Conservation (phyloP, 2,329 filamentous ascomycete species). For the Colletotrichum sp. region DNA sequence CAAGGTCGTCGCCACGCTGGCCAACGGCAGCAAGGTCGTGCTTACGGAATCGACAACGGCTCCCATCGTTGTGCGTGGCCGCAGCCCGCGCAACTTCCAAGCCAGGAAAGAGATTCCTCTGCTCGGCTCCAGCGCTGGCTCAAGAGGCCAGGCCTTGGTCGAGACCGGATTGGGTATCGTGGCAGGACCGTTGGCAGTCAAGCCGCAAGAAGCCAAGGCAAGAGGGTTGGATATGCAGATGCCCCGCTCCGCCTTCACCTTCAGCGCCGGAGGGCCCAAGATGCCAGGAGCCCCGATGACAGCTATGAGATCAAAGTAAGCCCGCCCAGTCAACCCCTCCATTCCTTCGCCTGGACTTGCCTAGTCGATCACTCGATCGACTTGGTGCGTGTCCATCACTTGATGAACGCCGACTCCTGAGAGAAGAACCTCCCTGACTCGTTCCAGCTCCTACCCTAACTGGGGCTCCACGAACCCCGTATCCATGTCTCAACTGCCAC, state of each 20-base stretch:
- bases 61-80: slow-evolving; percentile 90
- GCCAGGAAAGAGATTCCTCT: slow-evolving; percentile 91
- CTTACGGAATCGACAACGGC: slow-evolving; percentile 86
- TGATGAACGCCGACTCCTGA: not conserved
- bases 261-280: slow-evolving; percentile 56
- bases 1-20: slow-evolving; percentile 82
- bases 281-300: slow-evolving; percentile 58
- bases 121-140: slow-evolving; percentile 76
- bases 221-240: slow-evolving; percentile 59
- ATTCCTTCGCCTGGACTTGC: not conserved
- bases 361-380: not conserved
- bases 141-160: slow-evolving; percentile 77
- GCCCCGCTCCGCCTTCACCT: slow-evolving; percentile 63
- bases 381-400: not conserved
- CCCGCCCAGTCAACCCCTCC: slow-evolving; percentile 24
- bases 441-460: slow-evolving; percentile 59
- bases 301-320: slow-evolving; percentile 64
- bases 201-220: slow-evolving; percentile 59
- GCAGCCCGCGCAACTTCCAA: slow-evolving; percentile 94
- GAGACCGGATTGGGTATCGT: slow-evolving; percentile 67
- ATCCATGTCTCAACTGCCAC: slow-evolving; percentile 53
- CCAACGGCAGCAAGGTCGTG: slow-evolving; percentile 81
- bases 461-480: slow-evolving; percentile 55
- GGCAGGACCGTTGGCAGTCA: slow-evolving; percentile 59
- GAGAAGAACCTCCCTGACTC: not conserved